Base-by-base conservation (phyloP, 148 eudicot species). In the Cornus florida region DNA sequence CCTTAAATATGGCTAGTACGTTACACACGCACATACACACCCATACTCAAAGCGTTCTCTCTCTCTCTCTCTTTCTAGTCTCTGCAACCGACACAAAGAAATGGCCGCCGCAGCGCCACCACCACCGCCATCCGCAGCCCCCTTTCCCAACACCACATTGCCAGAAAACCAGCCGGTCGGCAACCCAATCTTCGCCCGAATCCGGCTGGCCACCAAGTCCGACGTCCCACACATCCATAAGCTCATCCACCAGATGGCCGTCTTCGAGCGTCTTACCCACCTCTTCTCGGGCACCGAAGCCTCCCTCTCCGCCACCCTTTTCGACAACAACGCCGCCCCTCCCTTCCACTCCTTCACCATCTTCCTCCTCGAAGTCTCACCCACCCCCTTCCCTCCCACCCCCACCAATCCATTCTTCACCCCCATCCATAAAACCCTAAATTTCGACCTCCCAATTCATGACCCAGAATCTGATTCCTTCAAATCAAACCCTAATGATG, bases 281-380 rank as follows among this genome's bases (percentile, higher is more conserved):
- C 90, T 86, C 83, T 88, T 80, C 76, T 24, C 82, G 72, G 92
- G 96, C 83, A 92, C 98, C 41, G 85, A 88, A 56, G n/a, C 77
- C 12, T 84, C 92, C 31, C 93, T 94, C 78, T 39, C 92, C 73
- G 50, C 92, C 77, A 94, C 96, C 66, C 92, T 93, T 71, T 93
- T 93, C 84, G 78, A 80, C 72, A 50, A 72, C 24, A 74, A 73
- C 76, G 35, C 79, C 3, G 78, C 93, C 1, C 86, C 92, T 11
- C 98, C 94, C 8, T 91, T 91, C 84, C 74, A 81, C 67, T 89
- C 98, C 73, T 92, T 94, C 92, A 94, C 98, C 67, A 86, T 92
- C 78, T 83, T 94, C 86, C 77, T 94, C 65, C 93, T 94, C 79
- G 98, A 94, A 80, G 80, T 81, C 64, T 89, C 97, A 66, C 50